phyloP scores from a whole-genome alignment of 2,329 filamentous ascomycete genomes.

The Calonectria crousiana region DNA sequence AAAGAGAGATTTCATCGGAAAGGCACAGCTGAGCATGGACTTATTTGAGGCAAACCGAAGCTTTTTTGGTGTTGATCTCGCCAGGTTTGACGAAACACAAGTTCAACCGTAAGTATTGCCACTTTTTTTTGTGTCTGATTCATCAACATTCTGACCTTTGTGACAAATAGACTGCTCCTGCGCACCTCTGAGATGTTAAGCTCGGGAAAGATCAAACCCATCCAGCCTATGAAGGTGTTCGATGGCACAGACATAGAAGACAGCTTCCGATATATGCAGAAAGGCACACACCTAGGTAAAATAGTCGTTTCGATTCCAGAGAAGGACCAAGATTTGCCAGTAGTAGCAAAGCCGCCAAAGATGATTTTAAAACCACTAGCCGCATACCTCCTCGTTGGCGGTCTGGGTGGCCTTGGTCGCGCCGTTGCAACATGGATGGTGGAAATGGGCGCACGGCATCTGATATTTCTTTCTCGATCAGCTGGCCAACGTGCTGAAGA shows the following conservation, averaged over 20 bases:
- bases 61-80: not conserved
- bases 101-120: not conserved
- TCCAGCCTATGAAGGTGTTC: not conserved
- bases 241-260: not conserved
- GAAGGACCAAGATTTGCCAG: not conserved
- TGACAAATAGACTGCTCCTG: not conserved
- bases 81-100: not conserved
- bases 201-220: not conserved
- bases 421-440: not conserved
- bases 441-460: not conserved
- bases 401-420: not conserved
- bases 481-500: not conserved
- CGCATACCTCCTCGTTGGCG: not conserved
- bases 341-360: not conserved
- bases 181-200: not conserved
- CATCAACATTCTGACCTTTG: not conserved
- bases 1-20: not conserved
- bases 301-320: not conserved
- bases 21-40: not conserved
- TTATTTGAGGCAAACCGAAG: not conserved
- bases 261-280: not conserved
- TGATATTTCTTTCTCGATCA: not conserved
- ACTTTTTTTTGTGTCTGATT: not conserved
- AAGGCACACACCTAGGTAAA: not conserved
- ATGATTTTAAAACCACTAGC: not conserved